Evolutionary conservation across 2,329 filamentous ascomycete genomes (phyloP).

Genomic region (Plectosphaerella cucumerina): DNA sequence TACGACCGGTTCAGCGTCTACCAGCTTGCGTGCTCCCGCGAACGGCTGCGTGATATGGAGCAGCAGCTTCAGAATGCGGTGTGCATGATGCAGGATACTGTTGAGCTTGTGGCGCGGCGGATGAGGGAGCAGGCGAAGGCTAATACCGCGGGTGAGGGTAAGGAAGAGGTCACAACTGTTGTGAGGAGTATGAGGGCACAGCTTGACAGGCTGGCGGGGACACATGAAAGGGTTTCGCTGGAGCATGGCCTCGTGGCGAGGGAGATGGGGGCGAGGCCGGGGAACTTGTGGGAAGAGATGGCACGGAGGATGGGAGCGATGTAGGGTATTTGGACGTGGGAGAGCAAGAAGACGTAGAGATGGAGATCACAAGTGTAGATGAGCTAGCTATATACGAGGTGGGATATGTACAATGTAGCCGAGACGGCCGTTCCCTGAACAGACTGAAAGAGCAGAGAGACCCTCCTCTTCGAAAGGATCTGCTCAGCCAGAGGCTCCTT

Average conservation of each 20-base stretch:
- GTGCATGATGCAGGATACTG: background rate
- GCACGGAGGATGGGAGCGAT: background rate
- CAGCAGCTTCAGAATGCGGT: background rate
- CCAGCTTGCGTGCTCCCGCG: background rate
- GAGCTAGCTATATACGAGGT: too few species aligned
- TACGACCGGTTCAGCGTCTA: background rate
- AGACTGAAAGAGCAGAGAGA: too few species aligned
- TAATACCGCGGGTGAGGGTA: background rate
- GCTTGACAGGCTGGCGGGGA: background rate
- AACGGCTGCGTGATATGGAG: background rate
- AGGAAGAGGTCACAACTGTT: background rate
- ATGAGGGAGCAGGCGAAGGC: background rate
- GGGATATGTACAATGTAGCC: too few species aligned
- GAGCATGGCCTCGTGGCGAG: background rate
- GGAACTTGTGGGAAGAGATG: background rate
- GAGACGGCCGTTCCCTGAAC: too few species aligned
- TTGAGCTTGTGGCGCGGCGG: background rate
- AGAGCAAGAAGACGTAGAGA: background rate
- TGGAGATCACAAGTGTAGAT: too few species aligned
- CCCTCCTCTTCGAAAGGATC: too few species aligned
- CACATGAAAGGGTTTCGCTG: background rate
- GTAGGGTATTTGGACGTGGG: background rate
- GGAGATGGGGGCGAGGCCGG: background rate
- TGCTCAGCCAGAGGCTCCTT: constrained; percentile 1
- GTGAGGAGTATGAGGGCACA: background rate